Base-by-base conservation (phyloP, 2,329 filamentous ascomycete genomes). In the Aspergillus flavus region DNA sequence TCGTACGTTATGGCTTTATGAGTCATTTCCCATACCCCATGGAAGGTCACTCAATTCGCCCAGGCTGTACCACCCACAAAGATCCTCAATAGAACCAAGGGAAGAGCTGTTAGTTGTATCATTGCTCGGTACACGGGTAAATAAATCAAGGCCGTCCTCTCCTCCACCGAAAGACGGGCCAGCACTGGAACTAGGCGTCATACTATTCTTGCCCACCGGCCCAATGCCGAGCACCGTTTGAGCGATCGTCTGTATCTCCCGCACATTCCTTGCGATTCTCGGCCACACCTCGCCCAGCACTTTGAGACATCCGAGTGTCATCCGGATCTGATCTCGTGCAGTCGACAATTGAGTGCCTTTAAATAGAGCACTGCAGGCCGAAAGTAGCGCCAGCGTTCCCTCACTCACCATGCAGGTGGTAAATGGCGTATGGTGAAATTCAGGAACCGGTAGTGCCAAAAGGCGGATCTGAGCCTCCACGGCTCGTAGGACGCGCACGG, bases 271-370 rank as follows among this genome's bases (percentile, higher is more conserved):
- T 0, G 72, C 71, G 6, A 73, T 75, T 36, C 75, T 68, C 0
- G 78, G 73, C 80, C 80, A 81, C 2, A 78, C n/a, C 7, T 73
- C 70, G 1, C 72, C 79, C 53, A 81, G 43, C 4, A 69, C 65
- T 64, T 75, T 76, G 10, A 81, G 70, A 61, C 75, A 81, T 0
- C 79, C 80, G n/a, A 82, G 76, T 5, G 67, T 77, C 70, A 81
- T 72, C 6, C 79, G 75, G 26, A 82, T 79, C 65, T 82, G 79
- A 28, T 78, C 74, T 61, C 80, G 70, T n/a, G 78, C 78, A 1
- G 77, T 70, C 1, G 71, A 66, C 6, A 81, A 64, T 19, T 78
- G 70, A 30, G 69, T 68, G 0, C 72, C 75, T 9, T 68, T 69
- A n/a, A 81, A 63, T 7, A 77, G 57, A 58, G 71, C 76, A 16